phyloP scores from a whole-genome alignment of 257 asterid species.

The Nicotiana obtusifolia region DNA sequence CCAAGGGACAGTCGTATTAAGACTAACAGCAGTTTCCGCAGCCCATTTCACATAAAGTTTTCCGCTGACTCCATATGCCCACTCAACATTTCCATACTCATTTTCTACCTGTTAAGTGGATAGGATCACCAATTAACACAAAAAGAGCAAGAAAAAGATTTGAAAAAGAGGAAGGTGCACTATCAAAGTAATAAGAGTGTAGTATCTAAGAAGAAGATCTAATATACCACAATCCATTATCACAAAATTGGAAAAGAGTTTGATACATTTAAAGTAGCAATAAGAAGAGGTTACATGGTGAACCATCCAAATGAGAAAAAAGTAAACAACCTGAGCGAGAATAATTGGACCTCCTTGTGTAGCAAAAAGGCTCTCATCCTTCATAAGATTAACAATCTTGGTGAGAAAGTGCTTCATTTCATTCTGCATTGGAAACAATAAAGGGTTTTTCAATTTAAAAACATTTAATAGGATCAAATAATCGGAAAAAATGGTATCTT shows the following conservation, averaged over 20 bases:
- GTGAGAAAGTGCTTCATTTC: constrained; percentile 73
- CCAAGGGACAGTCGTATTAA: constrained; percentile 76
- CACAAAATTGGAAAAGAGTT: too few species aligned
- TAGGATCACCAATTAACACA: background rate
- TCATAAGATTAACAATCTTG: constrained; percentile 66
- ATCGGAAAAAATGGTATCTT: background rate
- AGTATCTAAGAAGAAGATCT: background rate
- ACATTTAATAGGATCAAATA: background rate
- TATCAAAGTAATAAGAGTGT: background rate
- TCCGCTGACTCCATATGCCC: constrained; percentile 61
- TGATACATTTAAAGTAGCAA: background rate
- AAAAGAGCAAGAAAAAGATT: background rate
- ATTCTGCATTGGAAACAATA: constrained; percentile 34
- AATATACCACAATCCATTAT: background rate
- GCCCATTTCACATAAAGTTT: constrained; percentile 66
- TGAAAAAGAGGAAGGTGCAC: background rate
- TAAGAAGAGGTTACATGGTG: background rate
- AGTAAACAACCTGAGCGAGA: constrained; percentile 58
- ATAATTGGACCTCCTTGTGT: constrained; percentile 86
- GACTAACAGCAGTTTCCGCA: constrained; percentile 66
- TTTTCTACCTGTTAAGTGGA: constrained; percentile 53
- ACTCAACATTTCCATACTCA: constrained; percentile 75
- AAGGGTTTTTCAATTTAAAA: constrained; percentile 10
- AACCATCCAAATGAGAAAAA: background rate
- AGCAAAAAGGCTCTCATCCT: constrained; percentile 72